Conservation (phyloP, 345 rosid genomes). For the Ceriops zippeliana region DNA sequence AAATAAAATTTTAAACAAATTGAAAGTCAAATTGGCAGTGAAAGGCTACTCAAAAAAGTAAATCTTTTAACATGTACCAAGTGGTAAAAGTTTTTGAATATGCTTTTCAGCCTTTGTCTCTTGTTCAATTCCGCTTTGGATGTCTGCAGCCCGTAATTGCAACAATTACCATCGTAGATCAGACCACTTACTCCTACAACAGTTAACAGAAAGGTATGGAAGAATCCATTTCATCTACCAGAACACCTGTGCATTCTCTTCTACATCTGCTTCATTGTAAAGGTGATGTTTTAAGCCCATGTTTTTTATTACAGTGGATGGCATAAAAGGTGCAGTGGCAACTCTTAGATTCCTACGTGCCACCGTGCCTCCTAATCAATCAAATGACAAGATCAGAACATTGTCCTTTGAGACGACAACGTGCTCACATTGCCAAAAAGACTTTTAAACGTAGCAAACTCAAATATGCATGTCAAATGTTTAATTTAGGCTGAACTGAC, state of each 20-base stretch:
- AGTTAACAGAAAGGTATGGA: constrained; percentile 3
- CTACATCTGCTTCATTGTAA: constrained; percentile 59
- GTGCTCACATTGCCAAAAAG: not conserved
- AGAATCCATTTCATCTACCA: constrained; percentile 4
- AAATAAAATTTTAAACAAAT: too few species aligned
- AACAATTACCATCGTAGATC: constrained; percentile 6
- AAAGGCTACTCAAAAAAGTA: too few species aligned
- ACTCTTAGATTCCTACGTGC: constrained; percentile 21
- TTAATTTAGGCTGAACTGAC: too few species aligned
- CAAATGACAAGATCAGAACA: constrained; percentile 22
- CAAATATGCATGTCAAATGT: too few species aligned
- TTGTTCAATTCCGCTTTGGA: constrained; percentile 88
- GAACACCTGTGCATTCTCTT: constrained; percentile 78
- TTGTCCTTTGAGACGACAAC: not conserved
- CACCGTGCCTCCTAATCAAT: constrained; percentile 19
- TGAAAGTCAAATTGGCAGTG: too few species aligned
- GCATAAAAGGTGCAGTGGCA: constrained; percentile 36
- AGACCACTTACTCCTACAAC: not conserved
- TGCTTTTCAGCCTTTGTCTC: constrained; percentile 94
- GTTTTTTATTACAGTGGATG: constrained; percentile 35
- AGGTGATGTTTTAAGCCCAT: constrained; percentile 64
- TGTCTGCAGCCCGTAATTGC: constrained; percentile 66
- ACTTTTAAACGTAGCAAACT: too few species aligned
- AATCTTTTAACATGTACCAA: constrained; percentile 42
- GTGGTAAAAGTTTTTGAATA: constrained; percentile 82